Evolutionary conservation across 176 grass and related monocot genomes (phyloP).

Genomic region (Oryza brachyantha): DNA sequence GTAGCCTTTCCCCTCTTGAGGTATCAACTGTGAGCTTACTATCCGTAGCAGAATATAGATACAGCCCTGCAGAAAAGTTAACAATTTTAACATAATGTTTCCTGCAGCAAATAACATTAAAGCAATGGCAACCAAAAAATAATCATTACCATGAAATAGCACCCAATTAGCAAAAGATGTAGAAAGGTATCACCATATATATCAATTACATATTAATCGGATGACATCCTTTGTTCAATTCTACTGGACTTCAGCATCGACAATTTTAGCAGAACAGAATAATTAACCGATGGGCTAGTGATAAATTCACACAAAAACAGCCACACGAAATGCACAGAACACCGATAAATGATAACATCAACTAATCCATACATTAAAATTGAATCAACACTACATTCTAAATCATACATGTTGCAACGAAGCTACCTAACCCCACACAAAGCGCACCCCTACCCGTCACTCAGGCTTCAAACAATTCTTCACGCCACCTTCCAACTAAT

Average conservation of each 20-base stretch:
- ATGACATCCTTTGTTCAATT: too few relatives aligned
- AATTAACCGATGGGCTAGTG: not conserved
- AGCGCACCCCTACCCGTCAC: too few relatives aligned
- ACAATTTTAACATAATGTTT: not conserved
- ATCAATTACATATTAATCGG: too few relatives aligned
- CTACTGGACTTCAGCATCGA: not conserved
- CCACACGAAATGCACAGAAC: not conserved
- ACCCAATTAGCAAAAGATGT: too few relatives aligned
- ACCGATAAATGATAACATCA: slow-evolving; percentile 15
- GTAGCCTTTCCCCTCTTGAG: slow-evolving; percentile 93
- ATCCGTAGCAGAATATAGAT: slow-evolving; percentile 84
- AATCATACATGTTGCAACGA: not conserved
- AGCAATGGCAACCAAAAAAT: not conserved
- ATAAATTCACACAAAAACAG: not conserved
- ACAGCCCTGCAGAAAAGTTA: slow-evolving; percentile 69
- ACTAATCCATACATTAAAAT: not conserved
- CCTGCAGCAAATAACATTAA: slow-evolving; percentile 1
- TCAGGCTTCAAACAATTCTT: not conserved
- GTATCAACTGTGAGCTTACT: slow-evolving; percentile 97
- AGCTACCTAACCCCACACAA: not conserved
- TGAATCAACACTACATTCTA: slow-evolving; percentile 17
- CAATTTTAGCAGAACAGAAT: not conserved
- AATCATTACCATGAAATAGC: too few relatives aligned
- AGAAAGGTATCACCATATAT: too few relatives aligned
- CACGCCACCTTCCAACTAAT: not conserved